Conservation (phyloP, 345 rosid species). For the Isatis tinctoria region DNA sequence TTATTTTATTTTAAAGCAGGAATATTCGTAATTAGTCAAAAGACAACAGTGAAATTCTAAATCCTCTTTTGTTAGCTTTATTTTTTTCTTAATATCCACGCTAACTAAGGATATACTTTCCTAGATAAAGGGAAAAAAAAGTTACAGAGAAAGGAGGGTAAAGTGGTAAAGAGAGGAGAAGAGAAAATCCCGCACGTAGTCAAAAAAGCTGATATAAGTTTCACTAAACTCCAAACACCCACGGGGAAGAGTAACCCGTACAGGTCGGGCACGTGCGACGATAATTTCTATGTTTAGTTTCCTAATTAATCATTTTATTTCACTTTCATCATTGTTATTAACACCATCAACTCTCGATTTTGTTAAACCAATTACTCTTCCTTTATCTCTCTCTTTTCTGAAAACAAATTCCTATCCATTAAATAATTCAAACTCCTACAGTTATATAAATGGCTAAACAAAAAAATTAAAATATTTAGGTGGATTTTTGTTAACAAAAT, state of each 20-base stretch:
- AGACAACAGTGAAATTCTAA: conserved; percentile 7
- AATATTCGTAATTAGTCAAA: conserved; percentile 7
- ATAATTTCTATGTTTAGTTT: conserved; percentile 18
- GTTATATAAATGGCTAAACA: not conserved
- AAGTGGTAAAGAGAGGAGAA: not conserved
- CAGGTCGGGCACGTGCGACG: conserved; percentile 35
- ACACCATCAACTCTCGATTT: conserved; percentile 9
- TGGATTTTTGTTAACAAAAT: too few species aligned
- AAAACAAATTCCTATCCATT: not conserved
- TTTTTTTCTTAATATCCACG: conserved; percentile 18
- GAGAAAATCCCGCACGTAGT: conserved; percentile 16
- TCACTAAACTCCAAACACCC: conserved; percentile 31
- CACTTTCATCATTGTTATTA: conserved; percentile 6
- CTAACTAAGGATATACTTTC: not conserved
- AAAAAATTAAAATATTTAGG: too few species aligned
- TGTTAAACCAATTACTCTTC: not conserved
- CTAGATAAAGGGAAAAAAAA: not conserved
- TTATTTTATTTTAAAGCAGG: too few species aligned
- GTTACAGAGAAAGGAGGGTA: not conserved
- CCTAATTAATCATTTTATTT: conserved; percentile 18
- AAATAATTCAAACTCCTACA: not conserved
- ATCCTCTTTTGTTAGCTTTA: not conserved
- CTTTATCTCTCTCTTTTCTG: not conserved
- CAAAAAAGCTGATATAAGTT: conserved; percentile 22
- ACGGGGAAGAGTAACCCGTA: conserved; percentile 31